A percentile compares a stretch with the other conserved stretches of the same genome.
These are phyloP conservation scores for Plasmodium cynomolgi DNA, from an alignment of 169 alveolate species.

Conservation along the genomic window DNA sequence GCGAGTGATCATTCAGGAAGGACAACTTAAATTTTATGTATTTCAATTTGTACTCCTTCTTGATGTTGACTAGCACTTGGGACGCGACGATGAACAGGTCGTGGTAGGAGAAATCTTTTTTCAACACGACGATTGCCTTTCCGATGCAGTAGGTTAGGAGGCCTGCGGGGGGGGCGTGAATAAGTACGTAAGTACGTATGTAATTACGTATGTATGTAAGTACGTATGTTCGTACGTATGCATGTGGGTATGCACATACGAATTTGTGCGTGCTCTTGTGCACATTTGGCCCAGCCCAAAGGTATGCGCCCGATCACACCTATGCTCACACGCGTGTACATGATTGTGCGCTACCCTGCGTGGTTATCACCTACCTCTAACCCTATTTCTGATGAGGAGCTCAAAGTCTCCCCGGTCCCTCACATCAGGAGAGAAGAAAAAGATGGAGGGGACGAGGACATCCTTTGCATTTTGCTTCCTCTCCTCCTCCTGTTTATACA, in stretches of 20 bases:
- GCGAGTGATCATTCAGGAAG: slow-evolving; percentile 62
- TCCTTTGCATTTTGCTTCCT: not conserved
- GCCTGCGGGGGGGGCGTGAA: slow-evolving; percentile 14
- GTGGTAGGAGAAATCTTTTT: slow-evolving; percentile 60
- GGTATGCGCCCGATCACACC: not conserved
- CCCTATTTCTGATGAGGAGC: slow-evolving; percentile 18
- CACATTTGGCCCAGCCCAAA: not conserved
- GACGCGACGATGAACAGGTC: slow-evolving; percentile 65
- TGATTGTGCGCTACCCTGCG: not conserved
- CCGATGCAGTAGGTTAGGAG: slow-evolving; percentile 64
- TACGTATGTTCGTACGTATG: not conserved
- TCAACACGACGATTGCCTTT: slow-evolving; percentile 23
- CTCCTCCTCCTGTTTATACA: slow-evolving; percentile 11
- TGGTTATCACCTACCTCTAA: slow-evolving; percentile 25
- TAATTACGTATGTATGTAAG: not conserved
- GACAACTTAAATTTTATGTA: slow-evolving; percentile 64
- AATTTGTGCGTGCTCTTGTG: not conserved
- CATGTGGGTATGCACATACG: not conserved
- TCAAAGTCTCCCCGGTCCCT: slow-evolving; percentile 48
- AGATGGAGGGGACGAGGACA: slow-evolving; percentile 39
- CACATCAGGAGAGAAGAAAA: slow-evolving; percentile 67
- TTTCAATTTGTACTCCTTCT: slow-evolving; percentile 48
- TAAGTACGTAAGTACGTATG: not conserved
- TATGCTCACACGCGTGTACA: not conserved
- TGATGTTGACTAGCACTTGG: slow-evolving; percentile 26